Evolutionary conservation across 345 rosid genomes (phyloP).

Genomic region (Melaleuca alternifolia): DNA sequence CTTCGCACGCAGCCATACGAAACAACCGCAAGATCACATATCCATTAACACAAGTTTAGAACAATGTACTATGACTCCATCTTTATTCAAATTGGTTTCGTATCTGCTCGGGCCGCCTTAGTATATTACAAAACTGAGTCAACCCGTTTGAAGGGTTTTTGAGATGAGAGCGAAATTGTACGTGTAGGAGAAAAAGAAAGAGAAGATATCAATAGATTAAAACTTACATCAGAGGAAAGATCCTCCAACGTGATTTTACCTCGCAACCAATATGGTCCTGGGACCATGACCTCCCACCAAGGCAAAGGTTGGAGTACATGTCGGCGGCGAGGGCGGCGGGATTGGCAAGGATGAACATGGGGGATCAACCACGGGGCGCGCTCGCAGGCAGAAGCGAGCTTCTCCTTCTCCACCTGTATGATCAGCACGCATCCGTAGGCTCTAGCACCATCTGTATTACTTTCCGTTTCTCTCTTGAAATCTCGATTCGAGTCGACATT

Average conservation of each 20-base stretch:
- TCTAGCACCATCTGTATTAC: not conserved
- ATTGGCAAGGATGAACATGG: slow-evolving; percentile 55
- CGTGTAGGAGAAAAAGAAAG: slow-evolving; percentile 65
- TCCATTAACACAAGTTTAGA: no score
- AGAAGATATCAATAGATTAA: not conserved
- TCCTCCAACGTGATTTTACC: slow-evolving; percentile 57
- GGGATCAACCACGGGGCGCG: slow-evolving; percentile 80
- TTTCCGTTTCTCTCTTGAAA: slow-evolving; percentile 21
- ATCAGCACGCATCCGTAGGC: not conserved
- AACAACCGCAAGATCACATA: no score
- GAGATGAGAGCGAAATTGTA: slow-evolving; percentile 1
- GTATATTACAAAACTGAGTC: no score
- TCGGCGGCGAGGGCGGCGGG: slow-evolving; percentile 45
- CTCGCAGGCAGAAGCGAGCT: slow-evolving; percentile 5
- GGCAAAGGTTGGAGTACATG: slow-evolving; percentile 75
- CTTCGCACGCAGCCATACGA: no score
- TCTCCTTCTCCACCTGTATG: not conserved
- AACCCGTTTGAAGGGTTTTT: no score
- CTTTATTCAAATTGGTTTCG: no score
- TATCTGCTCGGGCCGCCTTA: no score
- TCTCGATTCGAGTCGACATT: slow-evolving; percentile 13
- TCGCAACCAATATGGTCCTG: slow-evolving; percentile 24
- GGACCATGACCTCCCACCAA: slow-evolving; percentile 13
- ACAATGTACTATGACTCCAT: no score
- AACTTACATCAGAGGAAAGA: slow-evolving; percentile 47